Conservation (phyloP, 129 eudicot species). For the Flaveria trinervia region DNA sequence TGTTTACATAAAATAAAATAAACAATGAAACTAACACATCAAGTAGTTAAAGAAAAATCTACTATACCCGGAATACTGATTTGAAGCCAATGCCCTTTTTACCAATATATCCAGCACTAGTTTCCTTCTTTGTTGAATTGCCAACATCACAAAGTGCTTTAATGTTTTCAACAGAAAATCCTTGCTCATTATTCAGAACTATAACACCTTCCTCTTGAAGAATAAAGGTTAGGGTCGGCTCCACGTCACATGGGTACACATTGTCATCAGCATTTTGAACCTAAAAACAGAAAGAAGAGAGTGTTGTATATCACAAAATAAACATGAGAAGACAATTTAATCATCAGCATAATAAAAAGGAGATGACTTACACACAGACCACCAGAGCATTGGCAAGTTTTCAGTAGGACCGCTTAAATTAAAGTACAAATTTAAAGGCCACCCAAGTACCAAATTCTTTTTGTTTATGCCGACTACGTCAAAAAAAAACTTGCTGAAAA, state of each 20-base stretch:
- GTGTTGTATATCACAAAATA: slow-evolving; percentile 9
- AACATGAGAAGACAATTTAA: slow-evolving; percentile 5
- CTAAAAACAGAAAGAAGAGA: slow-evolving; percentile 32
- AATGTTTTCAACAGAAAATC: slow-evolving; percentile 74
- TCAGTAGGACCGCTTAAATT: neutral
- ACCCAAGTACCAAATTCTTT: neutral
- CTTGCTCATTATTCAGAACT: slow-evolving; percentile 79
- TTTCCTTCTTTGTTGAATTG: slow-evolving; percentile 84
- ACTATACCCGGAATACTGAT: slow-evolving; percentile 89
- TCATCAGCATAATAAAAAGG: neutral
- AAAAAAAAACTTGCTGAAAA: neutral
- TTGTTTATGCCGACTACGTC: neutral
- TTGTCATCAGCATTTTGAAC: slow-evolving; percentile 99
- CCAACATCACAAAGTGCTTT: slow-evolving; percentile 98
- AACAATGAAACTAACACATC: neutral
- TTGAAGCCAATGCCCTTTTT: slow-evolving; percentile 99
- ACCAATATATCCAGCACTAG: slow-evolving; percentile 86
- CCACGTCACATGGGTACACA: slow-evolving; percentile 61
- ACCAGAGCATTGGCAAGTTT: neutral
- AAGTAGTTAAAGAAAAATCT: slow-evolving; percentile 6
- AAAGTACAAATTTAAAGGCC: neutral
- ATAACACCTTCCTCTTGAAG: slow-evolving; percentile 68
- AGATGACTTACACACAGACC: neutral
- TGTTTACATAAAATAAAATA: neutral
- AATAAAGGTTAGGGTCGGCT: slow-evolving; percentile 82